phyloP scores from a whole-genome alignment of 2,329 filamentous ascomycete species.

The Knoxdaviesia capensis region DNA sequence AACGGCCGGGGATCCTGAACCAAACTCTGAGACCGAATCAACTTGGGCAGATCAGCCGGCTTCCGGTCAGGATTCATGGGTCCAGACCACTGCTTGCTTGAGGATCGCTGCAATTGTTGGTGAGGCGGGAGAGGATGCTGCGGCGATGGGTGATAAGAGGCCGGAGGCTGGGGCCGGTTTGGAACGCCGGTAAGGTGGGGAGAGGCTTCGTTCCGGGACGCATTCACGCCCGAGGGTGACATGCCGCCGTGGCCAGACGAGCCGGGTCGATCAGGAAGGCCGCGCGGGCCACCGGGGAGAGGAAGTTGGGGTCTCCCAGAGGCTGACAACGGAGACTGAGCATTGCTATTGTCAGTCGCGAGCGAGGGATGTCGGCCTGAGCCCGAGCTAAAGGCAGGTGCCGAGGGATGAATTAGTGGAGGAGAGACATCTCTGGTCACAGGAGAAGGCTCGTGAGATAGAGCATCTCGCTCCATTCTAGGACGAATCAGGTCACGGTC shows the following conservation, averaged over 20 bases:
- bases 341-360: too few species aligned
- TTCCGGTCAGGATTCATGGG: conserved; percentile 25
- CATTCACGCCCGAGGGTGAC: not conserved
- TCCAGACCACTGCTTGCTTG: conserved; percentile 41
- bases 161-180: too few species aligned
- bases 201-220: too few species aligned
- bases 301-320: too few species aligned
- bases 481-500: conserved; percentile 26
- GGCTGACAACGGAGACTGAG: too few species aligned
- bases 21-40: conserved; percentile 28
- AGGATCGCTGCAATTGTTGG: conserved; percentile 16
- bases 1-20: conserved; percentile 19
- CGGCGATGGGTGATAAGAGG: not conserved
- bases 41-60: conserved; percentile 29
- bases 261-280: conserved; percentile 27
- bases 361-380: conserved; percentile 20
- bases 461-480: conserved; percentile 29
- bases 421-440: conserved; percentile 29
- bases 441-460: conserved; percentile 24
- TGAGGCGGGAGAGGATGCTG: not conserved
- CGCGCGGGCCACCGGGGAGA: conserved; percentile 26
- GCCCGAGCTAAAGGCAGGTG: conserved; percentile 35
- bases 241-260: conserved; percentile 17
- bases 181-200: too few species aligned
- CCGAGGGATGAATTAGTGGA: conserved; percentile 34